A percentile compares a stretch with the other conserved stretches of the same genome.
Conservation (phyloP, 164 flowering plant genomes). For the Warburgia ugandensis region DNA sequence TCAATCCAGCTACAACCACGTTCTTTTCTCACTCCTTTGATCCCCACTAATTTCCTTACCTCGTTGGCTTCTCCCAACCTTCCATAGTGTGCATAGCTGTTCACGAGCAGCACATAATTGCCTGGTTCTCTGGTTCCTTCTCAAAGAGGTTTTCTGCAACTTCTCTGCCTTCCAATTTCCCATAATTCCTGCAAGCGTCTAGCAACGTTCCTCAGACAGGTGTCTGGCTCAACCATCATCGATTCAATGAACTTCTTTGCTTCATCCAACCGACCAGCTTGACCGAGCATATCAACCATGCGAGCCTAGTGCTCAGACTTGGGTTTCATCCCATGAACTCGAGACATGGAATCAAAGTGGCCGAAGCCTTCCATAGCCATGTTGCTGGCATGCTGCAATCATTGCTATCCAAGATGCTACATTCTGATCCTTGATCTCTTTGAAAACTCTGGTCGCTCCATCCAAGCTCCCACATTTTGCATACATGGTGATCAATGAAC, state of each 20-base stretch:
- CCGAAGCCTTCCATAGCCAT: constrained; percentile 48
- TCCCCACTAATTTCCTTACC: constrained; percentile 45
- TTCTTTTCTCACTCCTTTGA: constrained; percentile 38
- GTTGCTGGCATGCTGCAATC: constrained; percentile 52
- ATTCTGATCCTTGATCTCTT: constrained; percentile 33
- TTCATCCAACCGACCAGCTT: constrained; percentile 49
- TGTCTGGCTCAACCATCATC: constrained; percentile 50
- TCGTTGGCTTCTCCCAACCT: constrained; percentile 44
- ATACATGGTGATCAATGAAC: constrained; percentile 55
- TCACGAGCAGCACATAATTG: constrained; percentile 50
- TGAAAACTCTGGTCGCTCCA: constrained; percentile 33
- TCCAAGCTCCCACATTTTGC: constrained; percentile 55
- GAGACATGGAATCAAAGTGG: constrained; percentile 45
- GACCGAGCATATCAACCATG: constrained; percentile 66
- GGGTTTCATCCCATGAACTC: constrained; percentile 28
- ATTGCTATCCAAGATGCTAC: constrained; percentile 58
- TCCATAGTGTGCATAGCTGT: constrained; percentile 41
- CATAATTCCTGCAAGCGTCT: constrained; percentile 49
- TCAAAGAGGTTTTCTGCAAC: constrained; percentile 45
- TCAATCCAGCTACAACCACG: constrained; percentile 67
- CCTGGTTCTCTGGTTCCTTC: constrained; percentile 58
- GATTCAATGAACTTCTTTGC: constrained; percentile 44
- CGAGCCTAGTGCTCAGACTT: constrained; percentile 72
- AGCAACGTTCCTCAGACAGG: constrained; percentile 64
- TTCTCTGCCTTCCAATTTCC: constrained; percentile 50